Evolutionary conservation across 2,329 filamentous ascomycete species (phyloP), one percentile per base, ranked within the genome.

Genomic region (Hypoxylon sp.): DNA sequence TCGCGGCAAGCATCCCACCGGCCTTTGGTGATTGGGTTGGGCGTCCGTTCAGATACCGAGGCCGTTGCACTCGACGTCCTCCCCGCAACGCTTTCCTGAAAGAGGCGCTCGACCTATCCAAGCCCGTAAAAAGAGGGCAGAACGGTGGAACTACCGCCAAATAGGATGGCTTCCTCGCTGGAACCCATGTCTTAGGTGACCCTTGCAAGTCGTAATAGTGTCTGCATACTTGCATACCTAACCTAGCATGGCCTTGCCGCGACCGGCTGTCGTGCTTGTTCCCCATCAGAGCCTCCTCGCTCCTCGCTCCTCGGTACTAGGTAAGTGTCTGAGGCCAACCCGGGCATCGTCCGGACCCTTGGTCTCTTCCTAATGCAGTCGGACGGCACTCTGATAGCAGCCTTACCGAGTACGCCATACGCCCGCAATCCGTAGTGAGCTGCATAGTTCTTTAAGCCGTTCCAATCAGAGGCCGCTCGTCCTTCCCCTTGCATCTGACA

Each of bases 1-100:
- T 68, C 62, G 57, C 62, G 68, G 65, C 62, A 69, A 69, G 56
- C 59, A 56, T 62, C 46, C 53, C 58, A 57, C 62, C 56, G 24
- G 59, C 57, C 49, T 19, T 43, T 60, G 58, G 47, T 64, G 61
- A 64, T 67, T 68, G 66, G 61, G 66, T 61, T 67, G 55, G 49
- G 52, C 54, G 55, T 62, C 59, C 55, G 64, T 62, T 63, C 62
- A 67, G 59, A 65, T 59, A 65, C 64, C 64, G 65, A 65, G 47
- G 67, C 64, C 64, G 67, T 63, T 67, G 67, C 67, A 67, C 56
- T 65, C 62, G 58, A 54, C 59, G 55, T 58, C 62, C 64, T 67
- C 64, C 61, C 65, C 65, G 64, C 62, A 69, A 67, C 62, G 67
- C 59, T 65, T 69, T 56, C 67, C 67, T 65, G 61, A 69, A 67